Base-by-base conservation (phyloP, 202 grass and related monocot species). In the Zoysia matrella region DNA sequence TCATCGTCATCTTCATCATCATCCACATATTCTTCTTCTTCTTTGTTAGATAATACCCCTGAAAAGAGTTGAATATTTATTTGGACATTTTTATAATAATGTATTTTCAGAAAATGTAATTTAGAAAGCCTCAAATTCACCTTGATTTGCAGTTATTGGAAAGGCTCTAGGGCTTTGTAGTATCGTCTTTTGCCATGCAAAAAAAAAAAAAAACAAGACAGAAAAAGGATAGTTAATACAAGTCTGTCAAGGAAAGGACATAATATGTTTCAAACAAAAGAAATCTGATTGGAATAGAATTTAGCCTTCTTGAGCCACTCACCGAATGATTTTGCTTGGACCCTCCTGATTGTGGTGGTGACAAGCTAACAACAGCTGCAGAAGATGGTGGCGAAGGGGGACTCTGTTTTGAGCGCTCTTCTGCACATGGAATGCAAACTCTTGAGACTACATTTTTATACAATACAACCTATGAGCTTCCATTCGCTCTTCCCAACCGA, bases 181-280 rank as follows among this genome's bases (percentile, higher is more conserved):
- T 69, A 73, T 15, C 62, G 44, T 80, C 88, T 83, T 83, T 52
- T 79, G 53, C 51, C 30, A 83, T 11, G 69, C 5, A 86, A 62
- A 75, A 3, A 61, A 0, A 14, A 64, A 76, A 6, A 48, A 30
- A 30, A 30, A 30, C 3, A 3, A 15, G 3, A 15, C 51, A 79
- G 6, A 6, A 78, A 14, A 11, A 60, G 47, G 61, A 61, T 64
- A 78, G 1, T 18, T 2, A 65, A 70, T 60, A 53, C 47, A 73
- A 57, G 12, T 60, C 12, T 55, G 13, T 41, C 44, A 63, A 82
- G 18, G 63, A 68, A 74, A 50, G 1, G 13, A 52, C 5, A 12
- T 0, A n/a, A 0, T 7, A 43, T 44, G 43, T 11, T 82, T 60
- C 3, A 63, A 69, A 73, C 13, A 47, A 36, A 78, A 14, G 4